Percentiles rank a stretch among this genome's conserved stretches.
Evolutionary conservation across 2,329 filamentous ascomycete species (phyloP).

Genomic region (Fusarium sp.): DNA sequence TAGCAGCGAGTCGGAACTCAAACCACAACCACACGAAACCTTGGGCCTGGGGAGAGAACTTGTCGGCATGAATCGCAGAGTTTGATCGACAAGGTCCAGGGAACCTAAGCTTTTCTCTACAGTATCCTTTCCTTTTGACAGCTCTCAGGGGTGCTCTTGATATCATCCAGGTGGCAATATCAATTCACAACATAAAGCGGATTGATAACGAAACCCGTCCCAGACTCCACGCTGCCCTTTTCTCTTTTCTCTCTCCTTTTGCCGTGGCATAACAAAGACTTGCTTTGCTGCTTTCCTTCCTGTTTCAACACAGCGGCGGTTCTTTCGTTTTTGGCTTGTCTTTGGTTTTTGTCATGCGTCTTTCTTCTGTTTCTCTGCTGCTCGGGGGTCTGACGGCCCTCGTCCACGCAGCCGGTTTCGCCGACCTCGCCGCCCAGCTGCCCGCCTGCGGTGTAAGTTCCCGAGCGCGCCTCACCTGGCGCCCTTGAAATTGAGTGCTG

Average conservation of each 20-base stretch:
- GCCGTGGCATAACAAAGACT: neutral
- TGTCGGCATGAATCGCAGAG: neutral
- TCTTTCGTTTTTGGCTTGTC: neutral
- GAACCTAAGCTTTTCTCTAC: neutral
- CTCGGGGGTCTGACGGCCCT: constrained; percentile 8
- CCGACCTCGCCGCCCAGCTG: constrained; percentile 30
- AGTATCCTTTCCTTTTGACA: neutral
- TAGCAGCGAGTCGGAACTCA: no score
- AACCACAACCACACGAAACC: neutral
- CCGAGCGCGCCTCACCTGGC: no score
- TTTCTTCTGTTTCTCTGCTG: constrained; percentile 23
- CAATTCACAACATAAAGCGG: neutral
- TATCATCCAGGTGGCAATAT: neutral
- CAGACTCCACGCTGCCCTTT: neutral
- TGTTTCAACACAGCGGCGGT: no score
- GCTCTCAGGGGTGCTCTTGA: neutral
- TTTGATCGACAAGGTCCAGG: neutral
- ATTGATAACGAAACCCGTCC: neutral
- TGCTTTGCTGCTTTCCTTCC: no score
- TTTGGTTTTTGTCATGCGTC: constrained; percentile 27
- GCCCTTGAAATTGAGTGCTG: neutral
- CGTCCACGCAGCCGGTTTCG: constrained; percentile 29
- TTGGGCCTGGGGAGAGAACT: neutral
- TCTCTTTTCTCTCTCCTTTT: neutral
- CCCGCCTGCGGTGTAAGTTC: constrained; percentile 30